These are phyloP conservation scores for Thermoascus crustaceus DNA, from an alignment of 2,329 filamentous ascomycete species.

Conservation along the genomic window DNA sequence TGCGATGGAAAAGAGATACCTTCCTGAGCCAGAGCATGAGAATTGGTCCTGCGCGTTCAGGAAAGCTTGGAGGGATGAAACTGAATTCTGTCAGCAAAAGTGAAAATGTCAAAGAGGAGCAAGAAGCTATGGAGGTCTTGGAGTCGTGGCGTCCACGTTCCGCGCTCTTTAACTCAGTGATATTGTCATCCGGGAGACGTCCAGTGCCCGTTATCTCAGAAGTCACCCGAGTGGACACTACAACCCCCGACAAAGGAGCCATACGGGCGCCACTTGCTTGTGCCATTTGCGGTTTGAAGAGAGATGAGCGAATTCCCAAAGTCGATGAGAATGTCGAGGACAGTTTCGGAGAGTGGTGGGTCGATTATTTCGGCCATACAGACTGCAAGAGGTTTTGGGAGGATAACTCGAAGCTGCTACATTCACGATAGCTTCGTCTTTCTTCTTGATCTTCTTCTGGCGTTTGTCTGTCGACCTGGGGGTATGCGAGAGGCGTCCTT, in stretches of 20 bases:
- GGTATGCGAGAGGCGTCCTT: no score
- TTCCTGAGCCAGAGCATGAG: slow-evolving; percentile 80
- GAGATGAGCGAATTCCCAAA: slow-evolving; percentile 72
- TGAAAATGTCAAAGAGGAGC: slow-evolving; percentile 73
- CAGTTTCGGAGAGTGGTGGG: slow-evolving; percentile 95
- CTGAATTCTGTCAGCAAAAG: slow-evolving; percentile 75
- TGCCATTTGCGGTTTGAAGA: slow-evolving; percentile 76
- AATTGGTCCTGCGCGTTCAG: slow-evolving; percentile 65
- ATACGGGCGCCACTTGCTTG: slow-evolving; percentile 67
- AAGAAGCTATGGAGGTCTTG: slow-evolving; percentile 72
- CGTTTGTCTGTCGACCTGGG: no score
- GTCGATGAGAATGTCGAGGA: slow-evolving; percentile 74
- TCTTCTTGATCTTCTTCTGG: not conserved
- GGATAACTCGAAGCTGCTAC: slow-evolving; percentile 61
- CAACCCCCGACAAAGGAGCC: slow-evolving; percentile 56
- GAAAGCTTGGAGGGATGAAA: slow-evolving; percentile 78
- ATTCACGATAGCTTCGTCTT: slow-evolving; percentile 50
- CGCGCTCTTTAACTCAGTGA: slow-evolving; percentile 62
- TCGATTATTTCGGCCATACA: slow-evolving; percentile 76
- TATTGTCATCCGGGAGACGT: slow-evolving; percentile 28
- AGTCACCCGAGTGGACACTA: slow-evolving; percentile 57
- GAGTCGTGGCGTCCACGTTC: slow-evolving; percentile 67
- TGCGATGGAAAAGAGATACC: slow-evolving; percentile 85
- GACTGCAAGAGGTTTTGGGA: slow-evolving; percentile 81
- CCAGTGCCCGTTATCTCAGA: slow-evolving; percentile 63